Evolutionary conservation across 2,329 filamentous ascomycete species (phyloP).

Genomic region (Nemania diffusa): DNA sequence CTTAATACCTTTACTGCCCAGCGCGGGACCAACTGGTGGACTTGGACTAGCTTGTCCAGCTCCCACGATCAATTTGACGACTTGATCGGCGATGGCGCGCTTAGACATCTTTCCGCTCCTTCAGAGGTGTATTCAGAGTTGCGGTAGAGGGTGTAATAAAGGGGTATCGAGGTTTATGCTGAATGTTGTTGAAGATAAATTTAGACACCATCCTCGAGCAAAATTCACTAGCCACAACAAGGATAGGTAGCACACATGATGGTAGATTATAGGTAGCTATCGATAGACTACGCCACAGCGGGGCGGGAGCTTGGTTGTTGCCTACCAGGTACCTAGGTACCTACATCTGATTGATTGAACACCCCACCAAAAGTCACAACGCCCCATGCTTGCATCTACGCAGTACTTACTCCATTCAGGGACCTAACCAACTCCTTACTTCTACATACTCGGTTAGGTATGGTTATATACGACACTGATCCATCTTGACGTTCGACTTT

Average conservation of each 20-base stretch:
- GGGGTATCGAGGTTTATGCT: slow-evolving; percentile 13
- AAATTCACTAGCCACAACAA: slow-evolving; percentile 31
- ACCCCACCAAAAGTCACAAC: slow-evolving; percentile 38
- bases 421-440: slow-evolving; percentile 24
- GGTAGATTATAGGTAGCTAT: slow-evolving; percentile 4
- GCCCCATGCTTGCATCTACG: slow-evolving; percentile 13
- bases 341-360: slow-evolving; percentile 39
- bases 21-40: slow-evolving; percentile 93
- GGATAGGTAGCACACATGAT: background rate
- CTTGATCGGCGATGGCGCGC: slow-evolving; percentile 67
- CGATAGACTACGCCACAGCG: slow-evolving; percentile 26
- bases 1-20: slow-evolving; percentile 98
- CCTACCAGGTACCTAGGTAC: no score
- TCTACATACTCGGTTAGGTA: slow-evolving; percentile 23
- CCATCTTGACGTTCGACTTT: slow-evolving; percentile 2
- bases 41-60: slow-evolving; percentile 94
- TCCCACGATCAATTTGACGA: slow-evolving; percentile 97
- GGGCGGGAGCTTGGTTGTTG: background rate
- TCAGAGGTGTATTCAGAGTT: slow-evolving; percentile 1
- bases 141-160: slow-evolving; percentile 4
- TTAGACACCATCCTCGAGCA: background rate
- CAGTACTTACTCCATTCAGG: slow-evolving; percentile 13
- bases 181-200: slow-evolving; percentile 12
- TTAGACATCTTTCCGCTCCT: slow-evolving; percentile 61
- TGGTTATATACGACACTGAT: slow-evolving; percentile 11